Evolutionary conservation across 75 land plant genomes (phyloP), one percentile per base, ranked within the genome.

Genomic region (Adiantum capillusveneris): DNA sequence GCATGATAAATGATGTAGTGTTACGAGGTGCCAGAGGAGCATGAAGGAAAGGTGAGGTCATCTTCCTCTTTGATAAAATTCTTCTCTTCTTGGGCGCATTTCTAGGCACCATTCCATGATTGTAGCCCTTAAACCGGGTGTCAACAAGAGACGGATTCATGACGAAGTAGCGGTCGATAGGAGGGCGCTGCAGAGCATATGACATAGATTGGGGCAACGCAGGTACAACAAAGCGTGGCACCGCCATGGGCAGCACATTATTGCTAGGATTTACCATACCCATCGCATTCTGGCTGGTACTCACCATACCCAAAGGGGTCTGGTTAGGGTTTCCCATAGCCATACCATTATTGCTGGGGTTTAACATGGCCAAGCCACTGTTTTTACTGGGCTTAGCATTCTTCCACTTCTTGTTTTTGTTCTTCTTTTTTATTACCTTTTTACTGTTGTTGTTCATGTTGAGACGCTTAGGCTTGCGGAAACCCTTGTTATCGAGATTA

Each of bases 1-100:
- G 68, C 57, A 92, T 92, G 12, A 92, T 63, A 62, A 75, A 92
- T 7, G 90, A 85, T 0, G 90, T 78, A 7, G 94, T 89, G 57
- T 92, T 92, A 1, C 94, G 60, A 0, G 97, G 97, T 0, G 97
- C 97, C 31, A 66, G 79, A 0, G 96, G 96, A 0, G 79, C 91
- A 49, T 65, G 67, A 39, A 77, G 50, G 26, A 54, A 45, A 2
- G 53, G n/a, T 42, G 70, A 79, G 63, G 75, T 75, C 27, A 46
- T 17, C 77, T 84, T 84, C 68, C 81, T 79, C 52, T 65, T 70
- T 17, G 78, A 68, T 44, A 77, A 88, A 49, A 79, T 82, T 17
- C 76, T 69, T 37, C 86, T 51, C 0, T 89, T 78, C 48, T 80
- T 91, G 28, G 65, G 16, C 0, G 89, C 70, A 60, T 91, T 91